Conservation (phyloP, 345 rosid species). For the Gossypium arboreum region DNA sequence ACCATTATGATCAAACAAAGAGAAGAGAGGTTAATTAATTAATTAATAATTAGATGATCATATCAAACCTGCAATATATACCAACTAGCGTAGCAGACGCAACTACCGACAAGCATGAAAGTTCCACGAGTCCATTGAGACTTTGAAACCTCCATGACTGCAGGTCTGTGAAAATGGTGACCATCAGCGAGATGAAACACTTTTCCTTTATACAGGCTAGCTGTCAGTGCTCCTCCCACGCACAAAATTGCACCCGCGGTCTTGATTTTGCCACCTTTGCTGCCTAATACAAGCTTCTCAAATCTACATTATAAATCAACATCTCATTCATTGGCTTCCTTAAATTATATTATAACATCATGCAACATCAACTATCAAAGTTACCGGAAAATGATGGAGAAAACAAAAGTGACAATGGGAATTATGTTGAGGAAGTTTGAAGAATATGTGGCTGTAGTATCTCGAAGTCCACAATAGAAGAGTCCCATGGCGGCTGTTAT, state of each 20-base stretch:
- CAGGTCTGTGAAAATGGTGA: neutral
- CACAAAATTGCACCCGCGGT: constrained; percentile 30
- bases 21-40: neutral
- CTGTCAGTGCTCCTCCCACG: constrained; percentile 32
- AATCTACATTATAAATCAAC: constrained; percentile 19
- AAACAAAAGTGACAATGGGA: constrained; percentile 40
- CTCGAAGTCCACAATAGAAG: constrained; percentile 41
- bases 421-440: constrained; percentile 36
- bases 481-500: constrained; percentile 41
- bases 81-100: constrained; percentile 40
- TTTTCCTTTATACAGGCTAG: constrained; percentile 33
- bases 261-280: constrained; percentile 35
- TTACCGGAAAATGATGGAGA: constrained; percentile 35
- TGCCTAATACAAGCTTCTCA: constrained; percentile 29
- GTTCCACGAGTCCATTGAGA: constrained; percentile 36
- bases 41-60: neutral
- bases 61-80: constrained; percentile 36
- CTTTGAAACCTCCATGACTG: neutral
- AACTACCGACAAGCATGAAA: constrained; percentile 29
- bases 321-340: neutral
- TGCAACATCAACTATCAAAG: neutral
- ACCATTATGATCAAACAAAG: too few relatives aligned
- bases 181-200: constrained; percentile 16
- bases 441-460: constrained; percentile 48
- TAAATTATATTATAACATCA: neutral